Evolutionary conservation across 768 basidiomycete species (phyloP).

Genomic region (Dioszegia crocea): DNA sequence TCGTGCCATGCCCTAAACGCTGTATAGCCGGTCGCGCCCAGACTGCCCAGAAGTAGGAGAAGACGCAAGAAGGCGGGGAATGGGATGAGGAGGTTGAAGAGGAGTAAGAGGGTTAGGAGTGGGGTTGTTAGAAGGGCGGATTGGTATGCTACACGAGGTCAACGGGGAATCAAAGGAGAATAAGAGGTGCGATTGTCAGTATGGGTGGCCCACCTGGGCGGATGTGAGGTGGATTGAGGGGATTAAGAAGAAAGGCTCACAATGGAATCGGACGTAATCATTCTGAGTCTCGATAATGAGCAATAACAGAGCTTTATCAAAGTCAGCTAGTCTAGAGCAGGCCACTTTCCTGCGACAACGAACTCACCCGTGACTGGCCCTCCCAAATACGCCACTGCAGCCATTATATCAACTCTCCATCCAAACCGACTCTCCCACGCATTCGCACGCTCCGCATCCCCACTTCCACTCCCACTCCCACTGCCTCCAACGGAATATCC

Average conservation of each 20-base stretch:
- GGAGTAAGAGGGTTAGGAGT: conserved; percentile 56
- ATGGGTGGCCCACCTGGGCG: too few species aligned
- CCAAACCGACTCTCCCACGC: conserved; percentile 69
- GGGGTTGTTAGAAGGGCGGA: conserved; percentile 68
- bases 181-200: too few species aligned
- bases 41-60: conserved; percentile 55
- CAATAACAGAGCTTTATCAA: conserved; percentile 57
- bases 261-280: conserved; percentile 73
- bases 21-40: conserved; percentile 56
- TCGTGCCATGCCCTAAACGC: conserved; percentile 53
- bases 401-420: conserved; percentile 64
- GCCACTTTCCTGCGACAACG: too few species aligned
- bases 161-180: too few species aligned
- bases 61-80: conserved; percentile 58
- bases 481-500: conserved; percentile 41
- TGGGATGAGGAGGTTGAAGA: conserved; percentile 58
- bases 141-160: conserved; percentile 64
- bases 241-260: conserved; percentile 50
- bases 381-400: conserved; percentile 63
- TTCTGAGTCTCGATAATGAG: conserved; percentile 72
- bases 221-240: too few species aligned
- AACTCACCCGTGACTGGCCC: conserved; percentile 69
- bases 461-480: conserved; percentile 5
- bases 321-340: conserved; percentile 7
- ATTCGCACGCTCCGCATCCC: conserved; percentile 51